Evolutionary conservation across 1,284 basidiomycete species (phyloP).

Genomic region (Cutaneotrichosporon cyanovorans): DNA sequence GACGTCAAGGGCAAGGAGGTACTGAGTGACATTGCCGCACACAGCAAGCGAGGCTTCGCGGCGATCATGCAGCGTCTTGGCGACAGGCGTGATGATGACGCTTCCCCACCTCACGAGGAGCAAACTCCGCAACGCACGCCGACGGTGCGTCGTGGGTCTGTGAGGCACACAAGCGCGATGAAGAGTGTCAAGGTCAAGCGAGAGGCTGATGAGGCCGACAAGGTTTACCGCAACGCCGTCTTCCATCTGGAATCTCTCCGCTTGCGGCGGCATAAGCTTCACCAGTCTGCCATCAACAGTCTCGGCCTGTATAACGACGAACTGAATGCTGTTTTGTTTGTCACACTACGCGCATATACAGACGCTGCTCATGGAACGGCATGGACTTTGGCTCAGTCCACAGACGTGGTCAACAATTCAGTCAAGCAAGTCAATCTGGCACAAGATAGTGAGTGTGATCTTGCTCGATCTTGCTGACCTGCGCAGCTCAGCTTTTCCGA

Average conservation of each 20-base stretch:
- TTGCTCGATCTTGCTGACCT: background rate
- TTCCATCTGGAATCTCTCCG: conserved; percentile 91
- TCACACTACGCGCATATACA: conserved; percentile 61
- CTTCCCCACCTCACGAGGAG: conserved; percentile 5
- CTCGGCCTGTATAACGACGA: conserved; percentile 72
- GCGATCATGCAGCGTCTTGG: conserved; percentile 43
- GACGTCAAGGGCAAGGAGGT: conserved; percentile 40
- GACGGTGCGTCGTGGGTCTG: conserved; percentile 1
- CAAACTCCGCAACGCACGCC: background rate
- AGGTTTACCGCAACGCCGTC: conserved; percentile 82
- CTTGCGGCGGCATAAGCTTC: conserved; percentile 68
- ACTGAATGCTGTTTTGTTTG: conserved; percentile 58
- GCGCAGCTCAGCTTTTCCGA: conserved; percentile 9
- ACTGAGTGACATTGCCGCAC: conserved; percentile 40
- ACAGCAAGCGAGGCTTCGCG: conserved; percentile 43
- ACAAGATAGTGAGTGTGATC: conserved; percentile 60
- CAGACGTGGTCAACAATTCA: conserved; percentile 45
- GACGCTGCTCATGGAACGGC: conserved; percentile 57
- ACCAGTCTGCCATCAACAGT: conserved; percentile 77
- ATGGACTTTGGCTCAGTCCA: conserved; percentile 52
- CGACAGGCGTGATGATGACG: conserved; percentile 27
- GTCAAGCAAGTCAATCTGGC: conserved; percentile 63
- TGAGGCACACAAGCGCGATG: conserved; percentile 46
- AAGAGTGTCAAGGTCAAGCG: conserved; percentile 71
- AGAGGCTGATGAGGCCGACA: conserved; percentile 91